Conservation (phyloP, 108 stramenopile species). For the Discostella pseudostelligera region DNA sequence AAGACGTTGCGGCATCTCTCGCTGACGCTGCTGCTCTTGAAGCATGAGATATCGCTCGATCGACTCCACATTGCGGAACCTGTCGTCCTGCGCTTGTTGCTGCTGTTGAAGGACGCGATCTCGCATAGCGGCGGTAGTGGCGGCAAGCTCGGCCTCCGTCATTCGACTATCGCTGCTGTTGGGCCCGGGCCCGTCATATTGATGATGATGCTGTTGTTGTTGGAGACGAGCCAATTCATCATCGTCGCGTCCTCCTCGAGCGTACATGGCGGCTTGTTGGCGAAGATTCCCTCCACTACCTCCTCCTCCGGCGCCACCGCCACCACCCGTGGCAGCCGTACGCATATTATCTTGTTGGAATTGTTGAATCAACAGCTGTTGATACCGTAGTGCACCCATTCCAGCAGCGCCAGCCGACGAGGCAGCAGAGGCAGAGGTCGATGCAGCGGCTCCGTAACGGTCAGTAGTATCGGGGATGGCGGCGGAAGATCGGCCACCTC, state of each 20-base stretch:
- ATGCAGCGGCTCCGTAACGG: too few species aligned
- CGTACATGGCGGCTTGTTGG: neutral
- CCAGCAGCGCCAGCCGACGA: neutral
- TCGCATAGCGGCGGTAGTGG: neutral
- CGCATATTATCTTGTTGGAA: neutral
- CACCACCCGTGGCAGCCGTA: neutral
- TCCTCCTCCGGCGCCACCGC: too few species aligned
- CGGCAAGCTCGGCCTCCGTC: neutral
- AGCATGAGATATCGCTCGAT: neutral
- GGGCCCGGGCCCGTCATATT: too few species aligned
- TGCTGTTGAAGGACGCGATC: neutral
- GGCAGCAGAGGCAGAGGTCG: too few species aligned
- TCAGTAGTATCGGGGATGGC: too few species aligned
- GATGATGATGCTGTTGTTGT: too few species aligned
- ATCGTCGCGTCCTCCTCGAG: neutral
- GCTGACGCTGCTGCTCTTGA: constrained; percentile 1
- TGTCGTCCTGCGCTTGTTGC: neutral
- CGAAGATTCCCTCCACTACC: too few species aligned
- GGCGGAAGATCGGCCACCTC: too few species aligned
- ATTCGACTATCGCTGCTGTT: neutral
- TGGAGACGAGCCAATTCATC: neutral
- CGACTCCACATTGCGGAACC: neutral
- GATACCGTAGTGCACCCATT: neutral
- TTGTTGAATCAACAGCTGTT: neutral
- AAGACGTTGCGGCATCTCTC: neutral